Evolutionary conservation across 2,329 filamentous ascomycete genomes (phyloP).

Genomic region (Akanthomyces uredinophilus): DNA sequence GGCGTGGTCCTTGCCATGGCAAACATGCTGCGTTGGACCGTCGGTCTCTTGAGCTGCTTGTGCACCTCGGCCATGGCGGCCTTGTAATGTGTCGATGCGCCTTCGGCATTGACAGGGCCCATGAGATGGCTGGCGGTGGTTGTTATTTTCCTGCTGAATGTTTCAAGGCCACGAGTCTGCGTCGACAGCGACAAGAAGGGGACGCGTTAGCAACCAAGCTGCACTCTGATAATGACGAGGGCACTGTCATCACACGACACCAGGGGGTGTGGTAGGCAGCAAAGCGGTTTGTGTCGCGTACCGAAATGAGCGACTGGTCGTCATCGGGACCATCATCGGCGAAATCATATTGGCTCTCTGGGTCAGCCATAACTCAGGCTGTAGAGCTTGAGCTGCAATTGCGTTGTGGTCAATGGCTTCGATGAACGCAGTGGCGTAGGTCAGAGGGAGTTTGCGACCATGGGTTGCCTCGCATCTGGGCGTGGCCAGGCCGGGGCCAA

Average conservation of each 20-base stretch:
- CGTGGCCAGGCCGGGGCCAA: not conserved
- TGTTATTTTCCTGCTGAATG: constrained; percentile 90
- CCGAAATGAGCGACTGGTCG: constrained; percentile 43
- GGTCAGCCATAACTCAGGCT: constrained; percentile 34
- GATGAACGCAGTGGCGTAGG: not conserved
- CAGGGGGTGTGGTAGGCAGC: constrained; percentile 1
- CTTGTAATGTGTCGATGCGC: constrained; percentile 66
- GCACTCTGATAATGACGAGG: constrained; percentile 9
- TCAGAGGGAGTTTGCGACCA: constrained; percentile 6
- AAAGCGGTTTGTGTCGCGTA: constrained; percentile 21
- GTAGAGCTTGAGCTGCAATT: constrained; percentile 10
- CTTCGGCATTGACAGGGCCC: constrained; percentile 50
- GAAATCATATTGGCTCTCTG: constrained; percentile 41
- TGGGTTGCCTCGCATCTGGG: constrained; percentile 1
- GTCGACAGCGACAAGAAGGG: constrained; percentile 8
- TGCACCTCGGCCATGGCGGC: constrained; percentile 84
- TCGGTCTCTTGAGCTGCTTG: constrained; percentile 78
- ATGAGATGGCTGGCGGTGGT: constrained; percentile 91
- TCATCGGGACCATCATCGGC: constrained; percentile 40
- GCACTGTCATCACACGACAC: constrained; percentile 27
- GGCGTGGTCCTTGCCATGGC: constrained; percentile 85
- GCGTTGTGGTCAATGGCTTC: constrained; percentile 7
- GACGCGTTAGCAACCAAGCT: constrained; percentile 4
- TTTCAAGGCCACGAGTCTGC: constrained; percentile 82
- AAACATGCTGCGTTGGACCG: constrained; percentile 84